Conservation (phyloP, 192 early-diverging fungal genomes). For the Rhizophagus sp. region DNA sequence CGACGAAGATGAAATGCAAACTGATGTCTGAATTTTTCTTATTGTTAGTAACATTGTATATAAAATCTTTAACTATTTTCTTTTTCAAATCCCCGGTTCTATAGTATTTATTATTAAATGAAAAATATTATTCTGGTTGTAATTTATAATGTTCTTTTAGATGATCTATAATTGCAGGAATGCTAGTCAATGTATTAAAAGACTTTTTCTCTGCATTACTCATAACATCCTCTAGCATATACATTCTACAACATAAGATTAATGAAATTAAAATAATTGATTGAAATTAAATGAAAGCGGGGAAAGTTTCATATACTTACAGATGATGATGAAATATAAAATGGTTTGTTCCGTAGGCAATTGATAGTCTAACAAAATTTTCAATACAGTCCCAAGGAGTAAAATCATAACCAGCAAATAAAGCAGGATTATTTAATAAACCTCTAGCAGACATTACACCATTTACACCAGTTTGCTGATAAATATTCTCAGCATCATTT, state of each 20-base stretch:
- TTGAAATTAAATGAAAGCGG: not conserved
- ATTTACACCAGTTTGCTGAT: constrained; percentile 75
- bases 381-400: constrained; percentile 85
- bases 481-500: constrained; percentile 74
- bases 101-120: not conserved
- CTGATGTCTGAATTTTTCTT: not conserved
- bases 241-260: constrained; percentile 57
- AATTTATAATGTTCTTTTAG: constrained; percentile 59
- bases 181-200: constrained; percentile 83
- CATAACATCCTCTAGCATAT: constrained; percentile 88
- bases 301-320: not conserved
- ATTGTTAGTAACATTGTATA: too few relatives aligned
- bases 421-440: constrained; percentile 87
- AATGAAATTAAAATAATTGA: not conserved
- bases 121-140: not conserved
- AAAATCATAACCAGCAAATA: constrained; percentile 79
- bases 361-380: constrained; percentile 64
- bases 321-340: constrained; percentile 94
- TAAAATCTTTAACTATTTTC: too few relatives aligned
- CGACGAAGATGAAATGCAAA: constrained; percentile 40
- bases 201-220: constrained; percentile 76
- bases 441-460: constrained; percentile 95
- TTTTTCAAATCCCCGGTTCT: too few relatives aligned
- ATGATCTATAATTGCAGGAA: constrained; percentile 80
- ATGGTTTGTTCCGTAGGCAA: constrained; percentile 79